phyloP scores from a whole-genome alignment of 2,329 filamentous ascomycete genomes.

The Phyllosticta paracitricarpa region DNA sequence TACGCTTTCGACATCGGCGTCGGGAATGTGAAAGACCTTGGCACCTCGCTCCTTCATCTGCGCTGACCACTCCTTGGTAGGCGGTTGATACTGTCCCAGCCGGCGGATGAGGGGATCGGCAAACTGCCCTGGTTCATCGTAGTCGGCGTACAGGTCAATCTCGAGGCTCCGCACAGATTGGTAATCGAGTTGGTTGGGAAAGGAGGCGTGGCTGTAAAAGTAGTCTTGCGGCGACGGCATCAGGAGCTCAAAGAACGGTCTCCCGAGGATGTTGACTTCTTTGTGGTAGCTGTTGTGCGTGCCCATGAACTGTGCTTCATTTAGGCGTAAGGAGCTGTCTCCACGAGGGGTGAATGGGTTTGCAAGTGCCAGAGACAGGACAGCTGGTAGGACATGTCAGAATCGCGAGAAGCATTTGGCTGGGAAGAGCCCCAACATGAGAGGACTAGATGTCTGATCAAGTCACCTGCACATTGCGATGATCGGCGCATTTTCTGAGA shows the following conservation, averaged over 20 bases:
- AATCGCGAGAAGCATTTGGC: background rate
- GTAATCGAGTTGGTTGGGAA: conserved; percentile 36
- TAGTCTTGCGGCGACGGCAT: conserved; percentile 31
- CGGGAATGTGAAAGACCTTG: conserved; percentile 43
- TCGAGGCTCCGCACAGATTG: conserved; percentile 40
- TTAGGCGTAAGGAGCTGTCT: conserved; percentile 33
- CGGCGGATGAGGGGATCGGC: conserved; percentile 35
- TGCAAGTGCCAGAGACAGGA: background rate
- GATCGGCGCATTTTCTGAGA: background rate
- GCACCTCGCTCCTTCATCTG: conserved; percentile 33
- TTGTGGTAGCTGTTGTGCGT: conserved; percentile 45
- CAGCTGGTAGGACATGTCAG: background rate
- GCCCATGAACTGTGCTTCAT: conserved; percentile 43
- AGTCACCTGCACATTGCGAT: background rate
- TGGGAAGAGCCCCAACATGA: background rate
- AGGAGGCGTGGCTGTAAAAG: conserved; percentile 39
- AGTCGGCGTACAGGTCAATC: conserved; percentile 41
- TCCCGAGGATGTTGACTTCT: conserved; percentile 35
- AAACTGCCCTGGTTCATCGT: conserved; percentile 36
- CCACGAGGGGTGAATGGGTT: background rate
- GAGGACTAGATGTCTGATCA: background rate
- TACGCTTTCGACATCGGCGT: conserved; percentile 36
- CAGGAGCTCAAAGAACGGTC: conserved; percentile 30
- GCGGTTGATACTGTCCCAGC: conserved; percentile 29
- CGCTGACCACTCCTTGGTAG: conserved; percentile 26